Conservation (phyloP, 1,139 yeast genomes). For the Diutina rugosa region DNA sequence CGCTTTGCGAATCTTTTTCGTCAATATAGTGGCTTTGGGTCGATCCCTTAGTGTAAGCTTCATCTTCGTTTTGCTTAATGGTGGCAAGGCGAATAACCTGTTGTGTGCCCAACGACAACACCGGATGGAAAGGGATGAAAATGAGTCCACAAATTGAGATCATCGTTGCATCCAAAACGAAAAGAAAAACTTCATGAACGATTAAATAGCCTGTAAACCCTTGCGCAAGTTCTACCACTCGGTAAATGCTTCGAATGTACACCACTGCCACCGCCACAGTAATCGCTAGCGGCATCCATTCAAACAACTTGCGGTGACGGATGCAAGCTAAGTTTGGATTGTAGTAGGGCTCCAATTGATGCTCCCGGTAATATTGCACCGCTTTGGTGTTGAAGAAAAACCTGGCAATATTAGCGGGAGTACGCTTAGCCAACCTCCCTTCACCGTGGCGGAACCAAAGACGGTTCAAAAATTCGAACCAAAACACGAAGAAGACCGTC, state of each 20-base stretch:
- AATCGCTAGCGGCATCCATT: slow-evolving; percentile 39
- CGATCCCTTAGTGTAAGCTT: slow-evolving; percentile 1
- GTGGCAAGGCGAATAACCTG: slow-evolving; percentile 22
- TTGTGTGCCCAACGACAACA: slow-evolving; percentile 35
- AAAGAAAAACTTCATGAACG: slow-evolving; percentile 56
- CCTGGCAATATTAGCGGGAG: slow-evolving; percentile 16
- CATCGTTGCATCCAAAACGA: slow-evolving; percentile 71
- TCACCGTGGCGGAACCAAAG: slow-evolving; percentile 22
- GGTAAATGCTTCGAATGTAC: slow-evolving; percentile 64
- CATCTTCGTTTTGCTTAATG: slow-evolving; percentile 21
- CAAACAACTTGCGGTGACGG: slow-evolving; percentile 27
- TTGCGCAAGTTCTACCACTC: slow-evolving; percentile 66
- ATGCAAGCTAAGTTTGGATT: slow-evolving; percentile 22
- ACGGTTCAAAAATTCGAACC: slow-evolving; percentile 38
- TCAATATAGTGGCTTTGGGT: neutral
- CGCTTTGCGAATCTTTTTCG: neutral
- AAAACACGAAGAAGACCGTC: slow-evolving; percentile 46
- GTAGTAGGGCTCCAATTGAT: slow-evolving; percentile 18
- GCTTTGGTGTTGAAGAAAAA: slow-evolving; percentile 17
- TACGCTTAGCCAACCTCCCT: slow-evolving; percentile 13
- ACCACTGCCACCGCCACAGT: slow-evolving; percentile 43
- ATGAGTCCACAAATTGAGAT: slow-evolving; percentile 32
- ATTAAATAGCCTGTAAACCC: slow-evolving; percentile 72
- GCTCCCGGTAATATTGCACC: slow-evolving; percentile 11
- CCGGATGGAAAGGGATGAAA: slow-evolving; percentile 53